phyloP scores from a whole-genome alignment of 208 protist species.

The Sergeia podlipaevii region DNA sequence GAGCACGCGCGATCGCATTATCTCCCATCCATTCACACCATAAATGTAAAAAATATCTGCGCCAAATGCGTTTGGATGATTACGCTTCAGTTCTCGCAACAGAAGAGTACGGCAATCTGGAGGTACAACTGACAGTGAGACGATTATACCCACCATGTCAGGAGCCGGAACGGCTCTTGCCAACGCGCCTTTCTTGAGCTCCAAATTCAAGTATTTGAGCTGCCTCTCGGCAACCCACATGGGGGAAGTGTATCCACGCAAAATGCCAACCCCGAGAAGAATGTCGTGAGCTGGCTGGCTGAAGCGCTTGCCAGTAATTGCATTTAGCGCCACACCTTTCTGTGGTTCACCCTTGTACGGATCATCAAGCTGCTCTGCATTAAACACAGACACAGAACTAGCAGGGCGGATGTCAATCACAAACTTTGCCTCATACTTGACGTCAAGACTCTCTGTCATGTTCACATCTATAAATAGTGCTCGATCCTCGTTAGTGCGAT shows the following conservation, averaged over 20 bases:
- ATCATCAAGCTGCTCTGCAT: constrained; percentile 82
- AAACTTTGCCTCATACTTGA: constrained; percentile 49
- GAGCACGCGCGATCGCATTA: constrained; percentile 68
- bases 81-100: constrained; percentile 48
- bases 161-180: constrained; percentile 51
- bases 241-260: constrained; percentile 85
- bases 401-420: constrained; percentile 67
- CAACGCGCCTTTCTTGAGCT: constrained; percentile 29
- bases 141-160: constrained; percentile 82
- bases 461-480: constrained; percentile 73
- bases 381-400: constrained; percentile 80
- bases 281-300: constrained; percentile 87
- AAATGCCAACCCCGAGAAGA: constrained; percentile 73
- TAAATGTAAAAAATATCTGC: constrained; percentile 78
- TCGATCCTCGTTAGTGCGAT: constrained; percentile 66
- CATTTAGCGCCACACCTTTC: constrained; percentile 74
- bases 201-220: constrained; percentile 79
- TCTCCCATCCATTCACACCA: constrained; percentile 84
- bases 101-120: constrained; percentile 25
- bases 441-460: constrained; percentile 39
- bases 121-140: constrained; percentile 62
- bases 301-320: constrained; percentile 82
- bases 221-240: constrained; percentile 84
- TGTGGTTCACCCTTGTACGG: constrained; percentile 85
- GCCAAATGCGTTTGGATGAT: constrained; percentile 61